Percentiles rank a stretch among this genome's conserved stretches.
phyloP scores from a whole-genome alignment of 352 stramenopile genomes.

The Peronosclerospora sorghi region DNA sequence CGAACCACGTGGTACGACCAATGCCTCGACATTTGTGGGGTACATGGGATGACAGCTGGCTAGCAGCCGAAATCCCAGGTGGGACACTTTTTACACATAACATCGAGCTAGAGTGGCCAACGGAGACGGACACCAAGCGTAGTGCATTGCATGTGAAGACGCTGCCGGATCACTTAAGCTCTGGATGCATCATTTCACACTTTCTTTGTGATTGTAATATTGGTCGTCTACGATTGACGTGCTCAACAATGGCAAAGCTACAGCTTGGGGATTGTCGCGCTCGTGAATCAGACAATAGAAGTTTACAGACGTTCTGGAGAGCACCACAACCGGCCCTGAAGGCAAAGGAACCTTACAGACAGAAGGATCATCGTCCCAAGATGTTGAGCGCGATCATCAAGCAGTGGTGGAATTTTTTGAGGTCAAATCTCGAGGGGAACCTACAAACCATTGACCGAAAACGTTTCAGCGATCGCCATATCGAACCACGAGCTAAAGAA shows the following conservation, averaged over 20 bases:
- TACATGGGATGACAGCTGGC: conserved; percentile 48
- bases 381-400: conserved; percentile 61
- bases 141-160: conserved; percentile 7
- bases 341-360: conserved; percentile 17
- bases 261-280: conserved; percentile 48
- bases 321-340: conserved; percentile 16
- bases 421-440: conserved; percentile 73
- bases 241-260: conserved; percentile 22
- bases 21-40: conserved; percentile 17
- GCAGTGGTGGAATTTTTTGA: conserved; percentile 72
- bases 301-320: conserved; percentile 54
- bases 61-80: conserved; percentile 49
- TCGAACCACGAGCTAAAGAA: conserved; percentile 34
- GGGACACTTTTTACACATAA: conserved; percentile 61
- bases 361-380: conserved; percentile 39
- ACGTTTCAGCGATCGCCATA: conserved; percentile 52
- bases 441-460: conserved; percentile 60
- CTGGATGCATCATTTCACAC: background rate
- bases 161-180: background rate
- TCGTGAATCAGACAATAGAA: conserved; percentile 61
- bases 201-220: conserved; percentile 1
- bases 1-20: conserved; percentile 19
- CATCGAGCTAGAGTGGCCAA: conserved; percentile 50
- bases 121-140: conserved; percentile 52
- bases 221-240: conserved; percentile 18